phyloP scores from a whole-genome alignment of 129 eudicot genomes.

The Flaveria trinervia region DNA sequence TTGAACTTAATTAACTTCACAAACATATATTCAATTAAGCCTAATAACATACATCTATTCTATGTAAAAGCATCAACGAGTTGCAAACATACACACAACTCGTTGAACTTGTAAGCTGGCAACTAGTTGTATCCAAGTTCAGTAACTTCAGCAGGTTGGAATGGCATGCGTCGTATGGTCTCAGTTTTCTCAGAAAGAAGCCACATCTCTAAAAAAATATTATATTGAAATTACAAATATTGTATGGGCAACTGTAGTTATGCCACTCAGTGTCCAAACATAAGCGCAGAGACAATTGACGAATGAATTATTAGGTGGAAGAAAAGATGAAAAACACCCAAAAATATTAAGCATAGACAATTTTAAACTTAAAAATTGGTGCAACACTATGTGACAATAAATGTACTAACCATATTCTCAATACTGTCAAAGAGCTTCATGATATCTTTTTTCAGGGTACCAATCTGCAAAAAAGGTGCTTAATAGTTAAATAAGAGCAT shows the following conservation, averaged over 20 bases:
- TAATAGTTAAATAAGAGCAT: conserved; percentile 28
- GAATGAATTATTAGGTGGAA: conserved; percentile 2
- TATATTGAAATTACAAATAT: conserved; percentile 1
- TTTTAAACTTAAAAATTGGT: conserved; percentile 3
- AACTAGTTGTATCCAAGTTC: conserved; percentile 18
- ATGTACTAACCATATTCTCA: conserved; percentile 75
- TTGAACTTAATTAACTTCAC: neutral
- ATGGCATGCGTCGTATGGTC: conserved; percentile 1
- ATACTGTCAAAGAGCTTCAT: conserved; percentile 83
- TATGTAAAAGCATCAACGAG: conserved; percentile 16
- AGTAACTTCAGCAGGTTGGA: conserved; percentile 7
- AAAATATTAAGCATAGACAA: neutral
- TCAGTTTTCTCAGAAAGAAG: conserved; percentile 19
- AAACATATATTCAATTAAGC: neutral
- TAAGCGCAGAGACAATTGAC: neutral
- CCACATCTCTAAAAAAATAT: too few species aligned
- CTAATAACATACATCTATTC: neutral
- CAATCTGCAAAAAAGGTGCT: conserved; percentile 51
- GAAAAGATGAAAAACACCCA: neutral
- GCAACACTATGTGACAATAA: conserved; percentile 8
- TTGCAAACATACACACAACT: conserved; percentile 17
- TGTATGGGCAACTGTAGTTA: neutral
- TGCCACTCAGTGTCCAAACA: neutral
- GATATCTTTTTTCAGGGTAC: conserved; percentile 62
- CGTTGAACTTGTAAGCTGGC: conserved; percentile 11